Percentiles rank a stretch among this genome's conserved stretches.
phyloP scores from a whole-genome alignment of 331 rosid species.

The Malus hybrid region DNA sequence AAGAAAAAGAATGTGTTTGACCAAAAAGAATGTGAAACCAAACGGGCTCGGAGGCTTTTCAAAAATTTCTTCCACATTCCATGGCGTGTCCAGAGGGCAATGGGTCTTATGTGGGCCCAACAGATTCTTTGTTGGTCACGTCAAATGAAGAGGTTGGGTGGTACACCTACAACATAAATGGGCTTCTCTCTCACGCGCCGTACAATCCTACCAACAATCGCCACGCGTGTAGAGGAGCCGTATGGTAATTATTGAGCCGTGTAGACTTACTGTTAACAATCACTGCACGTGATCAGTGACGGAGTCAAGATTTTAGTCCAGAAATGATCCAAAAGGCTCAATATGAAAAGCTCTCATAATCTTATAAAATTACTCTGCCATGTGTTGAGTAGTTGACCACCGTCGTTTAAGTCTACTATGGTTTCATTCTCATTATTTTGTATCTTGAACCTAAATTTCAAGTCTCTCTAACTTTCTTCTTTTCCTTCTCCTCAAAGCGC shows the following conservation, averaged over 20 bases:
- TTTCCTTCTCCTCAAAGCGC: no score
- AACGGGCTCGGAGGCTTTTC: background rate
- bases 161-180: background rate
- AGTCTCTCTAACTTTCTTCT: no score
- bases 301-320: no score
- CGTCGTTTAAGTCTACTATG: no score
- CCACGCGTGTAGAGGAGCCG: background rate
- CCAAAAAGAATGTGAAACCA: background rate
- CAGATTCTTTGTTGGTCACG: background rate
- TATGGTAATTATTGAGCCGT: background rate
- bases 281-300: background rate
- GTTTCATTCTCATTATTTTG: no score
- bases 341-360: no score
- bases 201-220: background rate
- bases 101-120: background rate
- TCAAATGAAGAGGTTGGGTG: background rate
- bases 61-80: background rate
- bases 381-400: no score
- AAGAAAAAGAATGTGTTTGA: background rate
- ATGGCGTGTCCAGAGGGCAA: background rate
- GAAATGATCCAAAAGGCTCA: no score
- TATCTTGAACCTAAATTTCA: no score
- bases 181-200: background rate
- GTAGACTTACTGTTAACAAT: background rate
- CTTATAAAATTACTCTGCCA: no score